Conservation (phyloP, 2,329 filamentous ascomycete species). For the Alternaria alternata region DNA sequence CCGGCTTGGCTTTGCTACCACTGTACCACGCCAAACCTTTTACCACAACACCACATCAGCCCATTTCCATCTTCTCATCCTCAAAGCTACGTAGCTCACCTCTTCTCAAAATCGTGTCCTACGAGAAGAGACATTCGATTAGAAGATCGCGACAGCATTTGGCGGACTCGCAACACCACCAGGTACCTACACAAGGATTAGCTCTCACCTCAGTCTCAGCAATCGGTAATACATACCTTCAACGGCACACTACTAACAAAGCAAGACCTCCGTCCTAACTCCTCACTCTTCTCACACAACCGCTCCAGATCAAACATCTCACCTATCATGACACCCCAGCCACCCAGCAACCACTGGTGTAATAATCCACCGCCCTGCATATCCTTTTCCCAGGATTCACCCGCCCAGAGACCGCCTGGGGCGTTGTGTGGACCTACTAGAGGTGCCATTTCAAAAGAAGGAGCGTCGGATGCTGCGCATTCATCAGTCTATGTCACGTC, state of each 20-base stretch:
- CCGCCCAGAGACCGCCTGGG: conserved; percentile 45
- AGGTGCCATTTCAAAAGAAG: conserved; percentile 56
- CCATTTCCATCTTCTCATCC: neutral
- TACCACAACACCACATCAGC: neutral
- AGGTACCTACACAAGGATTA: conserved; percentile 51
- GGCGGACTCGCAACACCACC: conserved; percentile 54
- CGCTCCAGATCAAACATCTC: conserved; percentile 59
- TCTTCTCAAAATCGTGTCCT: neutral
- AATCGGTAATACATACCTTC: conserved; percentile 51
- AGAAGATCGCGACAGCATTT: conserved; percentile 51
- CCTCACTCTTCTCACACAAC: conserved; percentile 62
- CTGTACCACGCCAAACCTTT: neutral
- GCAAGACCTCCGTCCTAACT: conserved; percentile 63
- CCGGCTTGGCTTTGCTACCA: neutral
- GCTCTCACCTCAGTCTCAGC: neutral
- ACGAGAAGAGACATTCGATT: neutral
- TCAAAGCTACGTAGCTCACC: neutral
- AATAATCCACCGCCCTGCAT: conserved; percentile 48
- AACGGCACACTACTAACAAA: conserved; percentile 68
- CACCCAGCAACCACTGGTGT: conserved; percentile 45
- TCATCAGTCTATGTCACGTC: neutral
- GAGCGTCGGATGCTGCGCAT: conserved; percentile 47
- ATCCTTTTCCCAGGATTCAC: conserved; percentile 45
- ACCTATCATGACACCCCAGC: conserved; percentile 51
- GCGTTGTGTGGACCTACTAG: conserved; percentile 45